phyloP scores from a whole-genome alignment of 805 yeast species.

The Lipomyces sp. region DNA sequence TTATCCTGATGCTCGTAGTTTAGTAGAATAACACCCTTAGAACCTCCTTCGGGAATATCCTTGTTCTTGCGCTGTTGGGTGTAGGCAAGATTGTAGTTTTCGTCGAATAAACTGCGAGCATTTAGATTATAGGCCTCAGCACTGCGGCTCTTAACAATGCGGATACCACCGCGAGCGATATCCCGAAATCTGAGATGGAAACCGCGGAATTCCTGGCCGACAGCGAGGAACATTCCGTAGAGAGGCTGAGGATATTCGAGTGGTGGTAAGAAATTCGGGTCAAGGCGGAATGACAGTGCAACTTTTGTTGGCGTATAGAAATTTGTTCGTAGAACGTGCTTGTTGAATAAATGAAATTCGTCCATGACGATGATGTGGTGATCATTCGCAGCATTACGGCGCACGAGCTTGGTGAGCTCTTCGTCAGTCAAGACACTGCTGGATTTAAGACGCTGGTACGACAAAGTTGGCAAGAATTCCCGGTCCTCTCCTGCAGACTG shows the following conservation, averaged over 20 bases:
- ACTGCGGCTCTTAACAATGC: conserved; percentile 88
- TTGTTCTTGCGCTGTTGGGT: conserved; percentile 97
- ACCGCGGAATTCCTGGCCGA: conserved; percentile 95
- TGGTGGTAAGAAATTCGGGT: conserved; percentile 82
- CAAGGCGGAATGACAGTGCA: conserved; percentile 88
- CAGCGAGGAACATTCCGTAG: conserved; percentile 92
- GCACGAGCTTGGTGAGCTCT: conserved; percentile 72
- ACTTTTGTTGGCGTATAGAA: conserved; percentile 93
- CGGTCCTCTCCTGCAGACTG: conserved; percentile 52
- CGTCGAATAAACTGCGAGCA: conserved; percentile 88
- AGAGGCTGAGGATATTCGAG: conserved; percentile 92
- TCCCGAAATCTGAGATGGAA: conserved; percentile 97
- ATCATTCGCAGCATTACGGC: conserved; percentile 71
- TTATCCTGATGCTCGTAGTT: conserved; percentile 72
- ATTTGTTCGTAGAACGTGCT: conserved; percentile 87
- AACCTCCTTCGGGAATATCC: conserved; percentile 99
- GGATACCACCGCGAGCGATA: conserved; percentile 97
- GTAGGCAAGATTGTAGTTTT: conserved; percentile 91
- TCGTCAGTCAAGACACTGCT: conserved; percentile 73
- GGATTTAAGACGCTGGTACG: conserved; percentile 82
- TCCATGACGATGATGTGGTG: conserved; percentile 79
- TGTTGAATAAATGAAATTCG: conserved; percentile 83
- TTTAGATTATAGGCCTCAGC: conserved; percentile 83
- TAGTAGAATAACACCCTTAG: conserved; percentile 92
- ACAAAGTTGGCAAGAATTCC: conserved; percentile 60